Evolutionary conservation across 2,329 filamentous ascomycete species (phyloP).

Genomic region (Zymoseptoria crescenta): DNA sequence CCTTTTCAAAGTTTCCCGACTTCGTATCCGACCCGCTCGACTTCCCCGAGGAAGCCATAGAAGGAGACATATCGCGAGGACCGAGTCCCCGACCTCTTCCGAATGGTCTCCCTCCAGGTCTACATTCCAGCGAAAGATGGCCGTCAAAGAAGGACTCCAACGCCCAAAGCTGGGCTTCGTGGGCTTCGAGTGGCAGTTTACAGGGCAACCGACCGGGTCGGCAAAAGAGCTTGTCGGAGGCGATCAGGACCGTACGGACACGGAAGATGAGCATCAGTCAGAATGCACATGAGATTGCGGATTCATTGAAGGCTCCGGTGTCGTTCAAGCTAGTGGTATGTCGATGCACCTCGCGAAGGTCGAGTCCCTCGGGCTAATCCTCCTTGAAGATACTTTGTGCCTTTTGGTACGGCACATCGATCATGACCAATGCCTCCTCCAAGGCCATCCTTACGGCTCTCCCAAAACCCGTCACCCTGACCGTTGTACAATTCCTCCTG

Average conservation of each 20-base stretch:
- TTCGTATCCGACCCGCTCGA: conserved; percentile 25
- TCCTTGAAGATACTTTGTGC: conserved; percentile 64
- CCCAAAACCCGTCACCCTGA: conserved; percentile 83
- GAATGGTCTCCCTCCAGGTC: conserved; percentile 26
- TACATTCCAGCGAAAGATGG: conserved; percentile 50
- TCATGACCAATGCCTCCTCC: conserved; percentile 93
- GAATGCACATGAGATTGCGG: conserved; percentile 87
- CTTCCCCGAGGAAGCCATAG: conserved; percentile 32
- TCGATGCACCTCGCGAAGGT: conserved; percentile 6
- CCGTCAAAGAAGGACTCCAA: conserved; percentile 40
- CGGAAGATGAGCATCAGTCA: conserved; percentile 80
- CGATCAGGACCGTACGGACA: conserved; percentile 72
- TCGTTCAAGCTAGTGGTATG: conserved; percentile 80
- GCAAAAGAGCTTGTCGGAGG: conserved; percentile 83
- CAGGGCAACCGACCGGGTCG: conserved; percentile 50
- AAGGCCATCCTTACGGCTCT: conserved; percentile 94
- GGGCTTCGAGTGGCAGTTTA: conserved; percentile 33
- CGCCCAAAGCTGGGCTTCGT: conserved; percentile 38
- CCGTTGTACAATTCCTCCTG: conserved; percentile 86
- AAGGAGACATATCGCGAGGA: conserved; percentile 19
- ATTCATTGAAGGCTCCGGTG: conserved; percentile 81
- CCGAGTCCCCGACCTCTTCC: conserved; percentile 26
- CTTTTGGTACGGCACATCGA: conserved; percentile 91
- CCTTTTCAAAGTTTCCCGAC: conserved; percentile 14
- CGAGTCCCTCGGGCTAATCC: conserved; percentile 19